Evolutionary conservation across 2,329 filamentous ascomycete genomes (phyloP), one percentile per base, ranked within the genome.

Genomic region (Zasmidium angulare): DNA sequence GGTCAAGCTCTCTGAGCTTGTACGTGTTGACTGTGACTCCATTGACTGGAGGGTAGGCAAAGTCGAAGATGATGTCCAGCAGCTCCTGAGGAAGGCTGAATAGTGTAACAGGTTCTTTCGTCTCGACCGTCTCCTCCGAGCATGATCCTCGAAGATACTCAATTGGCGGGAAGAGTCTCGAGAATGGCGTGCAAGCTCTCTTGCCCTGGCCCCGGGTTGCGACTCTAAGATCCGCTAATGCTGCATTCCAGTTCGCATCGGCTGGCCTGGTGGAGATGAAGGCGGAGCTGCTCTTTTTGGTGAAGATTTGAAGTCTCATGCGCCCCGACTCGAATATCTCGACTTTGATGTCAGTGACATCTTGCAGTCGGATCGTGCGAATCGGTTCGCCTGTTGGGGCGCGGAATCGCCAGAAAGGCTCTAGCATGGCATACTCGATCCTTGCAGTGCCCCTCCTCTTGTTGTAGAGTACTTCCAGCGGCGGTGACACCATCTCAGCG

Each of bases 41-140:
- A n/a, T n/a, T n/a, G n/a, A n/a, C 3, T 52, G 24, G n/a, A n/a
- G 50, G 50, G 10, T 40, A 52, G 12, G 26, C 26, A 22, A 36
- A 21, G 10, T 19, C 50, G 50, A 52, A 52, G 23, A 52, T 52
- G 50, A 52, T 36, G 50, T 52, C 50, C 17, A 20, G 24, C 24
- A 52, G 23, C 26, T 52, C 50, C 20, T 52, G 50, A 12, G 50
- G 50, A 2, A 52, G 50, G 11, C 6, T 19, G 10, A 52, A 24
- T 36, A 52, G 24, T 4, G 26, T 6, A 20, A 19, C 24, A 36
- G 19, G 26, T 2, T n/a, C 2, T n/a, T 52, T 52, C 17, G n/a
- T 36, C 4, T 9, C 26, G 4, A 26, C 17, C 12, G 26, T 19
- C 24, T 36, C 14, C 24, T 52, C 50, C 22, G 22, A 29, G 17